Evolutionary conservation across 345 rosid species (phyloP).

Genomic region (Crucihimalaya himalaica): DNA sequence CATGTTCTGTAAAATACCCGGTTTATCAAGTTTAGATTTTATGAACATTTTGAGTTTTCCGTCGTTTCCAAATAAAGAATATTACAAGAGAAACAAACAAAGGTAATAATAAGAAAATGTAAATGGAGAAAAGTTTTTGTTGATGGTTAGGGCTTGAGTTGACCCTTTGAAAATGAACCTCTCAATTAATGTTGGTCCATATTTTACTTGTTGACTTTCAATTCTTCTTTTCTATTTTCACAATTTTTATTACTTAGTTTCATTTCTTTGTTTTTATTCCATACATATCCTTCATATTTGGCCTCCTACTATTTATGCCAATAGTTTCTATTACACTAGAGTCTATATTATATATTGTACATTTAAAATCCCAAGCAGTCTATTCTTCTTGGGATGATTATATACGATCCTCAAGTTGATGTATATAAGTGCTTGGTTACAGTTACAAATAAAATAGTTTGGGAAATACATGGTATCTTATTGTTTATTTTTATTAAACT

Average conservation of each 20-base stretch:
- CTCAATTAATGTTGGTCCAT: conserved; percentile 24
- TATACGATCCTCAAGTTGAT: neutral
- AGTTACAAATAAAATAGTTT: neutral
- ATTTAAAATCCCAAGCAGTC: neutral
- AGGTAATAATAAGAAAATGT: neutral
- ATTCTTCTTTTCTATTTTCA: neutral
- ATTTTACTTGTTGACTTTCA: conserved; percentile 19
- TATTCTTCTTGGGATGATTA: neutral
- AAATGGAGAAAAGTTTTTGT: neutral
- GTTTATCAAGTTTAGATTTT: neutral
- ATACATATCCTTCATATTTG: neutral
- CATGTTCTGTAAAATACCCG: neutral
- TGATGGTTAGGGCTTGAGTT: conserved; percentile 28
- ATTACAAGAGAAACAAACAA: neutral
- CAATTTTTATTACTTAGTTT: neutral
- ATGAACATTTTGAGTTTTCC: neutral
- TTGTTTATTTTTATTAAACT: neutral
- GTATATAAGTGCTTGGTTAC: neutral
- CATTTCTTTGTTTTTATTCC: neutral
- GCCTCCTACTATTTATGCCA: conserved; percentile 1
- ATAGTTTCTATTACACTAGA: neutral
- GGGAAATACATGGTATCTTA: neutral
- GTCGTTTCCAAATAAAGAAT: conserved; percentile 11
- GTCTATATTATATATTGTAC: neutral
- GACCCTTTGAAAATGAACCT: conserved; percentile 28